Conservation (phyloP, 2,329 filamentous ascomycete species). For the Fusarium caatingaense region DNA sequence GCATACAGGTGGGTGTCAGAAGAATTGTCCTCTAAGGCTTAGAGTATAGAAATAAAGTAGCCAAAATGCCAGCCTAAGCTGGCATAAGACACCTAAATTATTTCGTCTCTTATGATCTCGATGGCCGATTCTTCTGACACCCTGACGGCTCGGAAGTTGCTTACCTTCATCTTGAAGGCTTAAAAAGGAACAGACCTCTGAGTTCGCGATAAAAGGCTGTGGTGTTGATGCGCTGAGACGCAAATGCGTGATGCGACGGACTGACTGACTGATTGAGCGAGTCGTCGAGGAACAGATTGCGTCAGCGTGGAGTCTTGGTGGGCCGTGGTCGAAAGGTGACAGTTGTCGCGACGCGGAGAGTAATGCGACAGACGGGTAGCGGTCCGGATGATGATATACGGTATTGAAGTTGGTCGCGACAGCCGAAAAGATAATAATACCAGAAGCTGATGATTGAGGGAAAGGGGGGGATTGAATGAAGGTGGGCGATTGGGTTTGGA, state of each 20-base stretch:
- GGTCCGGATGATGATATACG: background rate
- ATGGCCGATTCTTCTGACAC: too few relatives aligned
- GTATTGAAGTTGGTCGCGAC: constrained; percentile 20
- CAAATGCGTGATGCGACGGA: constrained; percentile 31
- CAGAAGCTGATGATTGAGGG: constrained; percentile 21
- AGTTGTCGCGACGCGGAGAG: constrained; percentile 35
- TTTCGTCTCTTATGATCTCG: too few relatives aligned
- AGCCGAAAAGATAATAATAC: constrained; percentile 19
- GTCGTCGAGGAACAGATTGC: constrained; percentile 43
- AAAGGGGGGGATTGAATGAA: constrained; percentile 9
- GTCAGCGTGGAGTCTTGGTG: constrained; percentile 48
- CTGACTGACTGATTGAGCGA: constrained; percentile 26
- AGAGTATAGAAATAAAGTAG: too few relatives aligned
- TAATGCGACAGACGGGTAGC: constrained; percentile 15
- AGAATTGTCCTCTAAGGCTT: too few relatives aligned
- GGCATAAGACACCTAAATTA: too few relatives aligned
- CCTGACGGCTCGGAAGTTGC: constrained; percentile 16
- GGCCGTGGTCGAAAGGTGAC: constrained; percentile 35
- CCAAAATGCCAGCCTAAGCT: too few relatives aligned
- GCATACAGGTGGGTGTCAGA: background rate
- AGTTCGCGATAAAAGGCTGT: constrained; percentile 4
- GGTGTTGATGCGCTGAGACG: constrained; percentile 17
- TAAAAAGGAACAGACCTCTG: constrained; percentile 3
- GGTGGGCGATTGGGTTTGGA: constrained; percentile 10
- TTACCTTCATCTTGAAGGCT: constrained; percentile 54